These are phyloP conservation scores for Fusarium ramigenum DNA, from an alignment of 2,329 filamentous ascomycete genomes.

Conservation along the genomic window DNA sequence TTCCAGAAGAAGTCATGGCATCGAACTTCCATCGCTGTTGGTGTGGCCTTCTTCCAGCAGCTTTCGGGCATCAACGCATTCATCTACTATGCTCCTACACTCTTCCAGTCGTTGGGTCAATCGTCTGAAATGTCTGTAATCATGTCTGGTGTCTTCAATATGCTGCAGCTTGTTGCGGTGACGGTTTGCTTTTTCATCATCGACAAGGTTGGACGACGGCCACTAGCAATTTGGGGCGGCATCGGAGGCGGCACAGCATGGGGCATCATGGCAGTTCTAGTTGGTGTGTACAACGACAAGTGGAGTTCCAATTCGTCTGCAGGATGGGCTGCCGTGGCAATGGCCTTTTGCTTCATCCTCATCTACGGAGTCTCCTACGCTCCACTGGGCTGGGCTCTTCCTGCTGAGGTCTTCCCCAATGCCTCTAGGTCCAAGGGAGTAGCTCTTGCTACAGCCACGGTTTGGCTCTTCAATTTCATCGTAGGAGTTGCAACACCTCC, in stretches of 20 bases:
- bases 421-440: constrained; percentile 50
- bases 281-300: constrained; percentile 21
- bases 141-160: constrained; percentile 48
- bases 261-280: constrained; percentile 29
- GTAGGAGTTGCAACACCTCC: constrained; percentile 63
- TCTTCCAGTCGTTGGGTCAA: constrained; percentile 43
- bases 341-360: constrained; percentile 12
- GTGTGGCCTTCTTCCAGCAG: constrained; percentile 40
- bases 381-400: constrained; percentile 49
- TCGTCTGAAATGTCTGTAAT: constrained; percentile 43
- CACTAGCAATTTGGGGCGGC: constrained; percentile 31
- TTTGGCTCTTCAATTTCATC: constrained; percentile 51
- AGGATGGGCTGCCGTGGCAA: constrained; percentile 30
- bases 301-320: constrained; percentile 15
- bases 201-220: constrained; percentile 46
- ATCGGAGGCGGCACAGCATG: constrained; percentile 11
- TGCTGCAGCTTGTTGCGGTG: constrained; percentile 45
- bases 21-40: constrained; percentile 21
- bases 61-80: constrained; percentile 31
- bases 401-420: constrained; percentile 50
- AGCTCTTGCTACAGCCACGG: constrained; percentile 45
- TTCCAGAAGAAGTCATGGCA: constrained; percentile 3
- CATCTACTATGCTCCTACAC: constrained; percentile 43
- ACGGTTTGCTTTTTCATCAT: constrained; percentile 43
- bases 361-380: constrained; percentile 40